Base-by-base conservation (phyloP, 805 yeast species). In the Debaryomyces prosopidis region DNA sequence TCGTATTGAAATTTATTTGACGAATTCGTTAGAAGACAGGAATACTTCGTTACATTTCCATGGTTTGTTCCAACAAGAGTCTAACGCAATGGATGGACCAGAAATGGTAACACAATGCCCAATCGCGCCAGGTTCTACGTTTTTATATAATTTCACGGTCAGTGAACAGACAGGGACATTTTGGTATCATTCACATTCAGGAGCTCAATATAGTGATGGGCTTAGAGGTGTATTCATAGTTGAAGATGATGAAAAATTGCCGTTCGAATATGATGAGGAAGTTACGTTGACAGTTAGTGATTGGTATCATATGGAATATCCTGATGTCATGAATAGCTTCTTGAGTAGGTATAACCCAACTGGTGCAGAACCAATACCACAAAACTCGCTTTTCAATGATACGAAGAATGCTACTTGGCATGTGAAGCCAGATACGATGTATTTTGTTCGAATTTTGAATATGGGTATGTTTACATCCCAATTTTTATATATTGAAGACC, bases 301-400 rank as follows among this genome's bases (percentile, higher is more conserved):
- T 59, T 91, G 97, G 96, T 94, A 94, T 71, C 96, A 89, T 63
- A 76, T 76, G 38, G 64, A 66, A 41, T 75, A 84, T 27, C 71
- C 72, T 19, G 80, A 66, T 32, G 71, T 86, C 53, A 69, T 75
- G 51, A 70, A 76, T 14, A 47, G 56, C 31, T 91, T 94, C 71
- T 62, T 90, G 73, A 80, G 71, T 53, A 63, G 84, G 50, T 83
- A 76, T 73, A 94, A 94, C 68, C 99, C 99, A 47, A 89, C 97
- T 8, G 99, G 99, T 60, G 97, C 98, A 36, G 99, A 94, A 71
- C 99, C 99, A 42, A 84, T 94, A 55, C 99, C 99, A 7, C 86
- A 87, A 53, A 74, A 78, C 62, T 67, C 87, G 55, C 76, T 94
- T 57, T 74, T 90, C 65, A 92, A 92, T 71, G 89, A 90, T 62